A percentile compares a stretch with the other conserved stretches of the same genome.
Evolutionary conservation across 1,284 basidiomycete species (phyloP).

Genomic region (Naganishia albida): DNA sequence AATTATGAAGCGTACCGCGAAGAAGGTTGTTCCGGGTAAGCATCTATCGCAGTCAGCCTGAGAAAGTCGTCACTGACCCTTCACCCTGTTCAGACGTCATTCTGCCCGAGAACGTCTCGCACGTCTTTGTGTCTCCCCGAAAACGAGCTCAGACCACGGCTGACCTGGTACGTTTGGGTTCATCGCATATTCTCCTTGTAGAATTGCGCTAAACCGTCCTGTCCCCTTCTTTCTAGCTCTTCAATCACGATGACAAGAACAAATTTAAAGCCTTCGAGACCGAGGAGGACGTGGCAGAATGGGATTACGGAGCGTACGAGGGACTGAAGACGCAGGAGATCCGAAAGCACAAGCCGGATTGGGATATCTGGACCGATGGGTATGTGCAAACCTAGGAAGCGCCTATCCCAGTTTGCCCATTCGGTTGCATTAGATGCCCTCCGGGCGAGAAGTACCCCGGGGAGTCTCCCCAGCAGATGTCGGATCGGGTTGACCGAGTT

Average conservation of each 20-base stretch:
- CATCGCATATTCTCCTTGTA: slow-evolving; percentile 52
- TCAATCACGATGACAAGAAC: slow-evolving; percentile 44
- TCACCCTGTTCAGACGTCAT: slow-evolving; percentile 64
- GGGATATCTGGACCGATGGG: slow-evolving; percentile 83
- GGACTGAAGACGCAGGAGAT: slow-evolving; percentile 76
- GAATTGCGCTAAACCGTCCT: too few species aligned
- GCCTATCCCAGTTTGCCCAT: background rate
- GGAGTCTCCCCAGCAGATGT: slow-evolving; percentile 78
- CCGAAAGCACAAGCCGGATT: slow-evolving; percentile 64
- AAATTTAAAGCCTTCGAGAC: slow-evolving; percentile 43
- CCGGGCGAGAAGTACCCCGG: slow-evolving; percentile 61
- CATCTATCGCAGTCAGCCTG: background rate
- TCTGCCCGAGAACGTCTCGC: slow-evolving; percentile 75
- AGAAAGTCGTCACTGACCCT: background rate
- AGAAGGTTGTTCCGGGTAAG: slow-evolving; percentile 59
- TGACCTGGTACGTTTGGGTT: slow-evolving; percentile 58
- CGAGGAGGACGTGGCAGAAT: slow-evolving; percentile 59
- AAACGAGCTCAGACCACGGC: slow-evolving; percentile 81
- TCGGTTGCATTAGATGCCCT: slow-evolving; percentile 64
- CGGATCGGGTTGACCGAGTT: slow-evolving; percentile 70
- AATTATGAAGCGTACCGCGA: slow-evolving; percentile 69
- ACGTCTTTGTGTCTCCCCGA: slow-evolving; percentile 79
- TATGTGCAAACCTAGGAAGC: background rate
- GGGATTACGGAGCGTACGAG: slow-evolving; percentile 91
- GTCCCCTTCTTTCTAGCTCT: slow-evolving; percentile 55